Percentiles rank a stretch among this genome's conserved stretches.
Conservation (phyloP, 2,329 filamentous ascomycete species). For the Diaporthe velutina region DNA sequence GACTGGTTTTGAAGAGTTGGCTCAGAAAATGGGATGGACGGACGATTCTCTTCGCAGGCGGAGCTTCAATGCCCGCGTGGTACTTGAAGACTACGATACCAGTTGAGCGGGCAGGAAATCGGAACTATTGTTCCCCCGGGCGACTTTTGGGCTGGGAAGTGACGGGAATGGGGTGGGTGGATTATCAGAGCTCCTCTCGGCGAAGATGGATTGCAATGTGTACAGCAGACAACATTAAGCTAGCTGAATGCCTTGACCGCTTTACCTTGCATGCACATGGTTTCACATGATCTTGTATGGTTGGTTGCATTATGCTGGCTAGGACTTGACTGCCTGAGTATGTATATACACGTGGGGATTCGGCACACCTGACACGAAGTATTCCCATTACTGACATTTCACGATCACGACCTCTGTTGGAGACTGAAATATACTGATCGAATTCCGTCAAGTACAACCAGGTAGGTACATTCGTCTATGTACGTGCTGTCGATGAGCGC, state of each 20-base stretch:
- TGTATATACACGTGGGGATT: neutral
- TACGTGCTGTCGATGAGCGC: neutral
- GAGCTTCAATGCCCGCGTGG: neutral
- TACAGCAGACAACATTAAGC: constrained; percentile 18
- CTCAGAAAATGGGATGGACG: constrained; percentile 19
- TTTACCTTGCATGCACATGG: neutral
- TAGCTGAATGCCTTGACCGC: constrained; percentile 17
- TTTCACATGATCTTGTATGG: no score
- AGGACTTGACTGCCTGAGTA: neutral
- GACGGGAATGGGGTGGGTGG: neutral
- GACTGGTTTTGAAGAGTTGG: constrained; percentile 18
- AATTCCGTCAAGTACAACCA: neutral
- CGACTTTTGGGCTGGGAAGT: constrained; percentile 9
- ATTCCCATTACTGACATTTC: neutral
- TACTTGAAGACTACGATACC: neutral
- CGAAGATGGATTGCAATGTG: constrained; percentile 27
- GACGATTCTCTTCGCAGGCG: constrained; percentile 11
- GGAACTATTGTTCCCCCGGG: neutral
- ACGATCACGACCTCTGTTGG: neutral
- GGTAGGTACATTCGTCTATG: neutral
- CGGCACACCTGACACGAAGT: neutral
- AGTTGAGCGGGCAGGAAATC: neutral
- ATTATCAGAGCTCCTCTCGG: constrained; percentile 24
- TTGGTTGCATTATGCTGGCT: neutral
- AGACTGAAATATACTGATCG: no score